Base-by-base conservation (phyloP, 179 eudicot species). In the Corrigiola litoralis region DNA sequence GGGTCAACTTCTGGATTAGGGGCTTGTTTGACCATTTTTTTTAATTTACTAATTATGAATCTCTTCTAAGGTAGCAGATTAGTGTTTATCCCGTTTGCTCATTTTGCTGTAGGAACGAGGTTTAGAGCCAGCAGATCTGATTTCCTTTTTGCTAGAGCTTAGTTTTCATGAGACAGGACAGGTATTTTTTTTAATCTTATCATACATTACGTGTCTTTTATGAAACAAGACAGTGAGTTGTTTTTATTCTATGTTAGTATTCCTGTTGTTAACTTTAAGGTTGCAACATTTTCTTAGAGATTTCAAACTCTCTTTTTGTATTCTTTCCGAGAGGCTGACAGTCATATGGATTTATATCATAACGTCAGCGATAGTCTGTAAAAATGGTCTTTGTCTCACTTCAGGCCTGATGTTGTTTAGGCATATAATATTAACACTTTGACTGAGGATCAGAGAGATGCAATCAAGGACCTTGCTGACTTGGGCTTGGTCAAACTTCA, bases 111-210 rank as follows among this genome's bases (percentile, higher is more conserved):
- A 94, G 99, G 99, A 90, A 58, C 84, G 82, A 37, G 91, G 91
- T 58, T 79, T 87, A 61, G 99, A 90, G 63, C 80, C 99, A 57
- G 89, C 96, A 41, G 87, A 86, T 78, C 75, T 94, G 52, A 94
- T 94, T 51, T 86, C 97, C 44, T 94, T 94, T 76, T 74, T 94
- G 68, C 82, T 94, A 73, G 99, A 94, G 83, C 97, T 94, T 70
- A 94, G 99, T 76, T 94, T 94, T 76, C 99, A 94, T 71, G 91
- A 86, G 63, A 82, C 85, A 16, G 99, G 99, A 47, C 87, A 90
- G 99, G 99, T 94, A 90, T 54, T 49, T 5, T 12, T 47, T 27
- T 51, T 13, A 16, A 36, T 28, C 47, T 34, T 28, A 17, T 5
- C 20, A 17, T 28, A 11, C 17, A 24, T 40, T 14, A 4, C 11